phyloP scores from a whole-genome alignment of 1,284 basidiomycete genomes.

The Malassezia caprae region DNA sequence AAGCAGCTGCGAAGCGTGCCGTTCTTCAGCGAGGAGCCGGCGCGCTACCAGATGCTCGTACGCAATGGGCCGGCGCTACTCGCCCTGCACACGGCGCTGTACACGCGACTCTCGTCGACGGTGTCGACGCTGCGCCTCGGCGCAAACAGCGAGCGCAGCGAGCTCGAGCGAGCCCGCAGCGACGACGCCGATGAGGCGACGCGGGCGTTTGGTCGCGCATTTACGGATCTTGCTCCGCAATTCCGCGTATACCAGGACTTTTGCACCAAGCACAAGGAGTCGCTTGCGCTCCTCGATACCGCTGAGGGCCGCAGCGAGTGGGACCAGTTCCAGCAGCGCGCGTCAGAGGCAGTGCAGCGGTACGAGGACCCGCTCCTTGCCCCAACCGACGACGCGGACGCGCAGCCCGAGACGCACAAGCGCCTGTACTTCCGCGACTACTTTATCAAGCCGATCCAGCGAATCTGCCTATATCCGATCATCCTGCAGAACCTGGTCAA shows the following conservation, averaged over 20 bases:
- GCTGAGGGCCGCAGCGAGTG: constrained; percentile 43
- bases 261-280: constrained; percentile 43
- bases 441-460: constrained; percentile 47
- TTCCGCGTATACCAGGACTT: constrained; percentile 36
- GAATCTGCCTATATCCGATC: constrained; percentile 43
- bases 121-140: neutral
- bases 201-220: constrained; percentile 21
- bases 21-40: constrained; percentile 35
- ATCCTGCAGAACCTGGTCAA: constrained; percentile 40
- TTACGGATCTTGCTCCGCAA: constrained; percentile 26
- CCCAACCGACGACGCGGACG: constrained; percentile 13
- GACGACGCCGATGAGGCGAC: constrained; percentile 28
- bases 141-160: neutral
- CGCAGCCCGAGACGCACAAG: constrained; percentile 12
- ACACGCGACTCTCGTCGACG: constrained; percentile 2
- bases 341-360: constrained; percentile 22
- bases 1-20: constrained; percentile 35
- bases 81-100: constrained; percentile 30
- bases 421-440: constrained; percentile 42
- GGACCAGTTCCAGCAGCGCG: constrained; percentile 36
- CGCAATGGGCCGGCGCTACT: constrained; percentile 38
- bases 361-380: neutral
- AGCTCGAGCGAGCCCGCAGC: constrained; percentile 13
- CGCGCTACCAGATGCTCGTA: constrained; percentile 30
- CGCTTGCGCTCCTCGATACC: constrained; percentile 36